These are phyloP conservation scores for Aspergillus campestris DNA, from an alignment of 495 filamentous ascomycete species.

Conservation along the genomic window DNA sequence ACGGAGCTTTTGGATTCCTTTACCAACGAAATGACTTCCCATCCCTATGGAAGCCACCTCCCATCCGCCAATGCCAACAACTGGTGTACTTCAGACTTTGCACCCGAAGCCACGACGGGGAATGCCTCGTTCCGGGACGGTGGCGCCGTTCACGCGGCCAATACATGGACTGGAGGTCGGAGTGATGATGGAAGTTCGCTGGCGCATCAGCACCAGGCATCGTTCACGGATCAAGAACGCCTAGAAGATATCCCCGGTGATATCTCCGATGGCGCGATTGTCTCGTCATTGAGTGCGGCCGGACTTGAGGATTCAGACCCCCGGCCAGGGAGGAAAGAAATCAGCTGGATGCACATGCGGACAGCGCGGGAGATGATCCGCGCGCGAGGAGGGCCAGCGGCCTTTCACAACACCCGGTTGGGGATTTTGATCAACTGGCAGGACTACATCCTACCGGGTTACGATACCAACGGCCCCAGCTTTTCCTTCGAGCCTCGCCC, in stretches of 20 bases:
- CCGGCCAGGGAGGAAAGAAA: slow-evolving; percentile 27
- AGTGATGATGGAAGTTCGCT: slow-evolving; percentile 25
- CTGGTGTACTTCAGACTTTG: slow-evolving; percentile 31
- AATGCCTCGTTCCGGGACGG: slow-evolving; percentile 31
- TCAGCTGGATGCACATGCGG: slow-evolving; percentile 33
- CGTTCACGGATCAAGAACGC: slow-evolving; percentile 28
- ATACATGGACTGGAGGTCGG: slow-evolving; percentile 31
- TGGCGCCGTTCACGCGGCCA: slow-evolving; percentile 30
- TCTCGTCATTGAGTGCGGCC: slow-evolving; percentile 32
- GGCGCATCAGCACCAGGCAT: slow-evolving; percentile 20
- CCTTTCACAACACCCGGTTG: slow-evolving; percentile 29
- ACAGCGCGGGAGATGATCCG: slow-evolving; percentile 33
- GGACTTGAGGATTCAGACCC: slow-evolving; percentile 35
- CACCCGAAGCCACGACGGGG: slow-evolving; percentile 33
- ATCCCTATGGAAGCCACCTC: slow-evolving; percentile 29
- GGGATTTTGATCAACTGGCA: slow-evolving; percentile 38
- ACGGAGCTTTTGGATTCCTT: slow-evolving; percentile 31
- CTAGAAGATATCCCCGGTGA: slow-evolving; percentile 18
- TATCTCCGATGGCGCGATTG: slow-evolving; percentile 30
- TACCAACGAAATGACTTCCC: slow-evolving; percentile 32
- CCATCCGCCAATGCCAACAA: slow-evolving; percentile 29
- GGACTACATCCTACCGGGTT: slow-evolving; percentile 34
- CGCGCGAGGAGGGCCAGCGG: slow-evolving; percentile 26
- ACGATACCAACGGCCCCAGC: slow-evolving; percentile 24
- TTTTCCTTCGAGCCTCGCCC: slow-evolving; percentile 24